Percentiles rank a stretch among this genome's conserved stretches.
Evolutionary conservation across 1,284 basidiomycete genomes (phyloP).

Genomic region (Rhodotorula sp.): DNA sequence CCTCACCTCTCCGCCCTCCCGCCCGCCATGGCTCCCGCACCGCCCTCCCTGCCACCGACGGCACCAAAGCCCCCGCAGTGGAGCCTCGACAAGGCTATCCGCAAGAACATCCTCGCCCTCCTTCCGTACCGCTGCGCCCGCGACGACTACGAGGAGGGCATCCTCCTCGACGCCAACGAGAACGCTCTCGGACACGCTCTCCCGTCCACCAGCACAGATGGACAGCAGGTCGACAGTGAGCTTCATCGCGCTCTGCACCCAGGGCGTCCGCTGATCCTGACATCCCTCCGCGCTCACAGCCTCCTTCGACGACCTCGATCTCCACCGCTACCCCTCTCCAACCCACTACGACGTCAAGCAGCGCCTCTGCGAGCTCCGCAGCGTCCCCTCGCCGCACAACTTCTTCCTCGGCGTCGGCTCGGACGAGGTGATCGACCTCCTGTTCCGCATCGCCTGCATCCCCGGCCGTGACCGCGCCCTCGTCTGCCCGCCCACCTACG

Average conservation of each 20-base stretch:
- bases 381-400: conserved; percentile 62
- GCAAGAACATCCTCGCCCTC: conserved; percentile 89
- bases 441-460: conserved; percentile 84
- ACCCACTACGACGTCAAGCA: conserved; percentile 76
- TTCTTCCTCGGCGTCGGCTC: conserved; percentile 95
- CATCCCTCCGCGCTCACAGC: neutral
- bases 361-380: conserved; percentile 70
- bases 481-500: conserved; percentile 84
- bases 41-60: neutral
- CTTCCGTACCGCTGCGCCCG: conserved; percentile 94
- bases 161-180: conserved; percentile 98
- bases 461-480: conserved; percentile 67
- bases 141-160: conserved; percentile 80
- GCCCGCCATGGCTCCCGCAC: neutral
- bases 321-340: conserved; percentile 87
- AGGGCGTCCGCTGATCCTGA: too few species aligned
- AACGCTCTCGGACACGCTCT: conserved; percentile 89
- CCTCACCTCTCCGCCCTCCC: neutral
- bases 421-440: conserved; percentile 93
- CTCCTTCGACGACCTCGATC: conserved; percentile 54
- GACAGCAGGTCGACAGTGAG: conserved; percentile 20
- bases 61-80: conserved; percentile 50
- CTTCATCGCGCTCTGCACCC: neutral
- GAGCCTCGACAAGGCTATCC: conserved; percentile 57
- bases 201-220: conserved; percentile 45